Evolutionary conservation across 306 rosid genomes (phyloP).

Genomic region (Citrullus colocynthis): DNA sequence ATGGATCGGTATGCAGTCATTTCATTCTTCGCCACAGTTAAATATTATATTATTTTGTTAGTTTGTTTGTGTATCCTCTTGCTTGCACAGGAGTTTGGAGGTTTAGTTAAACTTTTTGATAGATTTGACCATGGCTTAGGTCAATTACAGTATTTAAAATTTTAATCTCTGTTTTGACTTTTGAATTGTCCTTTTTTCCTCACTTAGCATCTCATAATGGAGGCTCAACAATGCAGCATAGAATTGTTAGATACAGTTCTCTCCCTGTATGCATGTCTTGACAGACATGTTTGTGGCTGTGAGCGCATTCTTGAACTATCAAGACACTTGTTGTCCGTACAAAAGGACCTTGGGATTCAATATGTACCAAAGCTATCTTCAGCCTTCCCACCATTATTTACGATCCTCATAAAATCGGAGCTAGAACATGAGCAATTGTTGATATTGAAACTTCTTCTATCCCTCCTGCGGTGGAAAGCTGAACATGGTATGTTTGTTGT

Average conservation of each 20-base stretch:
- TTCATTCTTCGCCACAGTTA: background rate
- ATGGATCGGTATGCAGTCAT: constrained; percentile 34
- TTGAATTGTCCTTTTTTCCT: background rate
- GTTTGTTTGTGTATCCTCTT: background rate
- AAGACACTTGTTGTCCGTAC: constrained; percentile 48
- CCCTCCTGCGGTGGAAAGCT: constrained; percentile 65
- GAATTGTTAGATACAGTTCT: constrained; percentile 55
- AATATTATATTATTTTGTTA: constrained; percentile 7
- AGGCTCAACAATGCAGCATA: constrained; percentile 55
- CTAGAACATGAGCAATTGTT: constrained; percentile 83
- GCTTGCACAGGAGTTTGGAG: background rate
- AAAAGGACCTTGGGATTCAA: constrained; percentile 59
- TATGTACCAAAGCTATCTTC: constrained; percentile 49
- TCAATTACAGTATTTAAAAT: background rate
- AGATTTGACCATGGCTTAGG: background rate
- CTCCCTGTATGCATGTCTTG: constrained; percentile 41
- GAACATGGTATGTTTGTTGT: constrained; percentile 37
- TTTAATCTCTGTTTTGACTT: background rate
- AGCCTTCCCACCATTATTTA: constrained; percentile 38
- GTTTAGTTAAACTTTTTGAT: background rate
- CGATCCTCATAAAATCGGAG: constrained; percentile 53
- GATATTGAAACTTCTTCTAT: constrained; percentile 42
- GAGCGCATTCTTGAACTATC: constrained; percentile 58
- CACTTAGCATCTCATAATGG: constrained; percentile 38
- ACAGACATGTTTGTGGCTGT: constrained; percentile 29